Conservation (phyloP, 1,284 basidiomycete genomes). For the Porphyrellus sp. region DNA sequence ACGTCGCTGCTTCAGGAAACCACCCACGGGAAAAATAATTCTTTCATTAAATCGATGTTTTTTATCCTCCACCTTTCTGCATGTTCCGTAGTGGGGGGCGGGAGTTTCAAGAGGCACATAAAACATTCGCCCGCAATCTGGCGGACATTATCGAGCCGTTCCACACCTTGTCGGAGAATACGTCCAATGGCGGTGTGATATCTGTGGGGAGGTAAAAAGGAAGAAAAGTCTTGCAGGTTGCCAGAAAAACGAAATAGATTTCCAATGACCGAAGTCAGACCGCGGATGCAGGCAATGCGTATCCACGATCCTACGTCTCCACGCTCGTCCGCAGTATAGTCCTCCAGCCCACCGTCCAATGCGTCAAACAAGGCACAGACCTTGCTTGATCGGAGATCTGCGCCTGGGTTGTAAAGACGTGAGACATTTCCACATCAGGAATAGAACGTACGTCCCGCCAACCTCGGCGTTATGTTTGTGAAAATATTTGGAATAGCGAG, state of each 20-base stretch:
- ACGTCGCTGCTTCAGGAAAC: slow-evolving; percentile 1
- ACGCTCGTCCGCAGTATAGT: slow-evolving; percentile 92
- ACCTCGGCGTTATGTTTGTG: slow-evolving; percentile 41
- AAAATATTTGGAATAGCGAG: slow-evolving; percentile 63
- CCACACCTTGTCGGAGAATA: slow-evolving; percentile 85
- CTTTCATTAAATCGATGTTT: slow-evolving; percentile 44
- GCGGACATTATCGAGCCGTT: slow-evolving; percentile 88
- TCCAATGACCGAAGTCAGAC: slow-evolving; percentile 51
- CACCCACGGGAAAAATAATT: slow-evolving; percentile 57
- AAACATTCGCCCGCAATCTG: slow-evolving; percentile 72
- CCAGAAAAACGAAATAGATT: slow-evolving; percentile 45
- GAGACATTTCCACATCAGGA: slow-evolving; percentile 15
- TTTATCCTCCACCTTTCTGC: slow-evolving; percentile 50
- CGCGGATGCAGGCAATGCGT: slow-evolving; percentile 70
- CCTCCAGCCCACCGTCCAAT: slow-evolving; percentile 67
- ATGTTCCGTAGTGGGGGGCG: slow-evolving; percentile 42
- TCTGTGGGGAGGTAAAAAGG: slow-evolving; percentile 57
- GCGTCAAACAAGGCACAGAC: slow-evolving; percentile 49
- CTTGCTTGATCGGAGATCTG: slow-evolving; percentile 48
- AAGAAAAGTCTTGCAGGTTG: slow-evolving; percentile 43
- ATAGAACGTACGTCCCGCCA: slow-evolving; percentile 46
- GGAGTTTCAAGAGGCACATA: slow-evolving; percentile 45
- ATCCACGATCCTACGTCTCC: slow-evolving; percentile 99
- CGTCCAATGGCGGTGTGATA: slow-evolving; percentile 61
- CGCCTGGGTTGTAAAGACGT: slow-evolving; percentile 3